Conservation (phyloP, 2,329 filamentous ascomycete genomes). For the Penicillium griseofulvum region DNA sequence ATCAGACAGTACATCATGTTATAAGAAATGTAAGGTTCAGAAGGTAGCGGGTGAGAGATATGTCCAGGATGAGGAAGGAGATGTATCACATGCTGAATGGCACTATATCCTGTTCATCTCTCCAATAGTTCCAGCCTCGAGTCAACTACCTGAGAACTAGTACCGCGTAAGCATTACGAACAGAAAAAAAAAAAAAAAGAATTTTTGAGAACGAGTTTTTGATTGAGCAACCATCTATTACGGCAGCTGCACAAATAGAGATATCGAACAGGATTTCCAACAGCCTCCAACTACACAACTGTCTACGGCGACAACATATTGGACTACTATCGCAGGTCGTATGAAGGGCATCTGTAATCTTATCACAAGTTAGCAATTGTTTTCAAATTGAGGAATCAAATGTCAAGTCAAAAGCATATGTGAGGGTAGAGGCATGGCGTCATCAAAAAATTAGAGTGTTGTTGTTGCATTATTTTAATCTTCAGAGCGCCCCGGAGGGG, state of each 20-base stretch:
- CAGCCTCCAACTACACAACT: constrained; percentile 8
- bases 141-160: too few relatives aligned
- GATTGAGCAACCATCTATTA: constrained; percentile 11
- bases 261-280: constrained; percentile 1
- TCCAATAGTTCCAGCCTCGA: too few relatives aligned
- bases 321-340: constrained; percentile 5
- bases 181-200: neutral
- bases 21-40: too few relatives aligned
- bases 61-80: too few relatives aligned
- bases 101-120: too few relatives aligned
- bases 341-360: constrained; percentile 16
- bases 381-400: constrained; percentile 6
- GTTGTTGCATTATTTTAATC: constrained; percentile 59
- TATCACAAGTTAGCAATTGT: constrained; percentile 24
- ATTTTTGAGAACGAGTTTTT: neutral
- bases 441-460: constrained; percentile 74
- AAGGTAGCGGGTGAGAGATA: too few relatives aligned
- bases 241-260: constrained; percentile 3
- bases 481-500: constrained; percentile 49
- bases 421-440: constrained; percentile 35
- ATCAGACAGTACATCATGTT: too few relatives aligned
- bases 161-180: neutral
- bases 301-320: constrained; percentile 11
- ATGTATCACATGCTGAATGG: too few relatives aligned
- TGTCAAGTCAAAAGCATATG: constrained; percentile 9